These are phyloP conservation scores for Senna siamea DNA, from an alignment of 306 rosid genomes.

Conservation along the genomic window DNA sequence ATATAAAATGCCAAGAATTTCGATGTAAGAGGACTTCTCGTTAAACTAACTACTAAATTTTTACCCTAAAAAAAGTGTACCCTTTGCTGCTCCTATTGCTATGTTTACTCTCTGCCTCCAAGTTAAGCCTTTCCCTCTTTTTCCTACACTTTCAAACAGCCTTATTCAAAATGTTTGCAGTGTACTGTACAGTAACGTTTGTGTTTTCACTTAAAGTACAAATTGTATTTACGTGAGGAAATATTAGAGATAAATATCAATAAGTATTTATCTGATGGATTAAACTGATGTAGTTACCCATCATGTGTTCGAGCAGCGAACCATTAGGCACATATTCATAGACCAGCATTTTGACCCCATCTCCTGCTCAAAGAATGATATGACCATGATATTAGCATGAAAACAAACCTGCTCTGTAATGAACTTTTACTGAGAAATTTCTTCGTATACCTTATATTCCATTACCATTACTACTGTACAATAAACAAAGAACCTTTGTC, in stretches of 20 bases:
- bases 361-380: slow-evolving; percentile 42
- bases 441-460: neutral
- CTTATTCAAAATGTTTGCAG: neutral
- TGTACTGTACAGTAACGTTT: neutral
- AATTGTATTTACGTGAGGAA: too few species aligned
- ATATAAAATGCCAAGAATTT: slow-evolving; percentile 33
- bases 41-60: neutral
- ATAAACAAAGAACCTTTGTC: neutral
- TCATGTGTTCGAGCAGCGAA: slow-evolving; percentile 74
- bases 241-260: neutral
- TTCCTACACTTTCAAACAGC: slow-evolving; percentile 45
- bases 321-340: slow-evolving; percentile 87
- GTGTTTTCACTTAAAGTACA: too few species aligned
- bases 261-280: slow-evolving; percentile 5
- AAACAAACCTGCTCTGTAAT: neutral
- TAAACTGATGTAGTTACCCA: slow-evolving; percentile 48
- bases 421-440: slow-evolving; percentile 17
- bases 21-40: neutral
- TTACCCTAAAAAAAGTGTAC: slow-evolving; percentile 33
- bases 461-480: slow-evolving; percentile 6
- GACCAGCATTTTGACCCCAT: slow-evolving; percentile 60
- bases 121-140: slow-evolving; percentile 57
- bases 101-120: slow-evolving; percentile 81
- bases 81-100: slow-evolving; percentile 88
- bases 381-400: slow-evolving; percentile 29